Percentiles rank a stretch among this genome's conserved stretches.
phyloP scores from a whole-genome alignment of 1,139 yeast species.

The Pichia sp. region DNA sequence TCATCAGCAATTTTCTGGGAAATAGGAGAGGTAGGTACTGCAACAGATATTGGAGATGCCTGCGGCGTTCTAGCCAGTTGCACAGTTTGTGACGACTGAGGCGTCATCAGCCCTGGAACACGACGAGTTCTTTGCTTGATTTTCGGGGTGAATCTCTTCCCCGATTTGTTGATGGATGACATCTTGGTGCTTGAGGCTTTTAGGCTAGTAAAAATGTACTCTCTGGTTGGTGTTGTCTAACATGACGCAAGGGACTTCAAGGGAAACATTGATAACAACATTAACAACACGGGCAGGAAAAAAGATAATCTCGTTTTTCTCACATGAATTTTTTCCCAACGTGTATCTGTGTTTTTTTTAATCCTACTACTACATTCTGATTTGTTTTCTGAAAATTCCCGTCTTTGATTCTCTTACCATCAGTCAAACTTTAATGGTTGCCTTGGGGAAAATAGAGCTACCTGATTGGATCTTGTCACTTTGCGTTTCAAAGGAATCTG shows the following conservation, averaged over 20 bases:
- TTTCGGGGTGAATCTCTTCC: conserved; percentile 31
- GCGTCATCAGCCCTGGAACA: conserved; percentile 8
- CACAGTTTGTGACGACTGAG: conserved; percentile 6
- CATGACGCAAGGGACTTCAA: too few species aligned
- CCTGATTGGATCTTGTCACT: conserved; percentile 49
- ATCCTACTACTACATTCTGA: neutral
- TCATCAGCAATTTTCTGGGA: neutral
- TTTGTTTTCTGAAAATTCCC: too few species aligned
- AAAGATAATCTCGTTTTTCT: neutral
- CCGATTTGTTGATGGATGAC: conserved; percentile 33
- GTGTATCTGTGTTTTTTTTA: neutral
- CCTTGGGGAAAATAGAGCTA: neutral
- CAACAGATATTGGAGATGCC: conserved; percentile 1
- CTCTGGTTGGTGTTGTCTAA: too few species aligned
- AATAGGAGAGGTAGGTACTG: conserved; percentile 3
- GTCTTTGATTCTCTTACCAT: neutral
- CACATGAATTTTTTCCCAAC: neutral
- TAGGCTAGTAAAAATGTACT: neutral
- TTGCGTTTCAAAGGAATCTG: conserved; percentile 35
- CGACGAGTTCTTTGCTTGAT: conserved; percentile 25
- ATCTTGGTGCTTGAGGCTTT: conserved; percentile 12
- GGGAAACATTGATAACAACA: too few species aligned
- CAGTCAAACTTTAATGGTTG: conserved; percentile 1
- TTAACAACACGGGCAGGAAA: neutral
- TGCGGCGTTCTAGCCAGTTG: conserved; percentile 3